Base-by-base conservation (phyloP, 371 early-diverging fungal species). In the Apophysomyces sp. region DNA sequence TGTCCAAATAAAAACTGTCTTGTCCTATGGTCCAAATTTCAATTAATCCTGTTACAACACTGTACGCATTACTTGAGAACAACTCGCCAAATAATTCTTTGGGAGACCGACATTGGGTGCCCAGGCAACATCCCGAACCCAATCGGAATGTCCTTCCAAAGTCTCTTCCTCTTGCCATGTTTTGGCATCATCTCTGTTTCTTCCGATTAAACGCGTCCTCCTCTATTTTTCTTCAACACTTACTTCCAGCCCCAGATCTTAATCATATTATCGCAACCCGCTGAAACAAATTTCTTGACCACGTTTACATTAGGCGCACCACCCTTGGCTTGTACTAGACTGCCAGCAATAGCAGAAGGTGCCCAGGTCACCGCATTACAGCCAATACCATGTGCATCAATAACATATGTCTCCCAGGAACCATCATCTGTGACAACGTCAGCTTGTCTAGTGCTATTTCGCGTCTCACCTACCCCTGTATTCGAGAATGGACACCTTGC, bases 41-140 rank as follows among this genome's bases (percentile, higher is more conserved):
- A 24, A 6, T 49, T 26, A 27, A 3, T 11, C 30, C 41, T 36
- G 11, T n/a, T 24, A 24, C n/a, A 39, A 1, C 15, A 4, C 18
- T n/a, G 44, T 18, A 49, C 18, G 11, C 12, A 21, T 52, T 67
- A 86, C 88, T 77, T 97, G 97, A 36, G 96, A 95, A 75, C 97
- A 96, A 62, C 89, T 89, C 7, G 98, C 99, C 32, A 98, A 72
- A 67, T 92, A 92, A 58, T 85, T 92, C 74, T 87, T 86, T 34
- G 95, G 90, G 5, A 97, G 84, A 5, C 99, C 99, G 62, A 95
- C 87, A 72, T 89, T 94, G 26, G 99, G 99, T 29, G 98, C 98
- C 85, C 92, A 98, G 18, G 96, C 92, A 49, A 98, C 94, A 76
- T 98, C 99, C 18, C 99, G 88, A n/a, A 98, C 97, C 99, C 99